phyloP scores from a whole-genome alignment of 352 stramenopile species.

The Sclerospora graminicola region DNA sequence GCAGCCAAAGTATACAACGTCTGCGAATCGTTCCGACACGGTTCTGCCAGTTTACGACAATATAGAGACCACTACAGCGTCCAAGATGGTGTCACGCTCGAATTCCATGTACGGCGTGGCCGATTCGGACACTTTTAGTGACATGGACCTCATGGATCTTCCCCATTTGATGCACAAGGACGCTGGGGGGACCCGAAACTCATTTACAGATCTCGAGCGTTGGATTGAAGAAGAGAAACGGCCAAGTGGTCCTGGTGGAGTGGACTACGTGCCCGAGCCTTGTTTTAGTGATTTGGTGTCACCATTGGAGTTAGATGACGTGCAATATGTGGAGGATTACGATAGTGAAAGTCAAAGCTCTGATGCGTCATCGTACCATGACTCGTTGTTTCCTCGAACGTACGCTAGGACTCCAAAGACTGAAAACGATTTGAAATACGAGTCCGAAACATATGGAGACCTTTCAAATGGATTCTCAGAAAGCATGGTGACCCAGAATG shows the following conservation, averaged over 20 bases:
- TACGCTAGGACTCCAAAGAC: slow-evolving; percentile 12
- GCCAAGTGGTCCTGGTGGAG: slow-evolving; percentile 7
- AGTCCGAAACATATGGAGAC: slow-evolving; percentile 14
- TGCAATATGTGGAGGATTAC: slow-evolving; percentile 19
- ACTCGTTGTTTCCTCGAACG: slow-evolving; percentile 13
- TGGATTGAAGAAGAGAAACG: too few species aligned
- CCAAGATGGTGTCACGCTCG: slow-evolving; percentile 19
- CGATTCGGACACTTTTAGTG: slow-evolving; percentile 62
- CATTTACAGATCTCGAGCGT: slow-evolving; percentile 31
- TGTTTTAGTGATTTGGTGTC: slow-evolving; percentile 19
- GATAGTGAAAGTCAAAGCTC: slow-evolving; percentile 28
- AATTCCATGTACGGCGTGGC: slow-evolving; percentile 46
- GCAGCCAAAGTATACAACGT: slow-evolving; percentile 13
- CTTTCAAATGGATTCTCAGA: slow-evolving; percentile 17
- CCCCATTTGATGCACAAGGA: slow-evolving; percentile 67
- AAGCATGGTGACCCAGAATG: slow-evolving; percentile 15
- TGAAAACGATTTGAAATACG: slow-evolving; percentile 4
- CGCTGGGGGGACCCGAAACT: slow-evolving; percentile 15
- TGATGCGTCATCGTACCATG: slow-evolving; percentile 12
- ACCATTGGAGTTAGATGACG: slow-evolving; percentile 13
- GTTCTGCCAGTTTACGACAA: slow-evolving; percentile 21
- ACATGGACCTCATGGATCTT: slow-evolving; percentile 59
- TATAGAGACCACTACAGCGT: slow-evolving; percentile 17
- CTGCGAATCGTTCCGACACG: slow-evolving; percentile 4
- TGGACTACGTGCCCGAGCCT: slow-evolving; percentile 15